Base-by-base conservation (phyloP, 129 eudicot species). In the Lactuca sativa region DNA sequence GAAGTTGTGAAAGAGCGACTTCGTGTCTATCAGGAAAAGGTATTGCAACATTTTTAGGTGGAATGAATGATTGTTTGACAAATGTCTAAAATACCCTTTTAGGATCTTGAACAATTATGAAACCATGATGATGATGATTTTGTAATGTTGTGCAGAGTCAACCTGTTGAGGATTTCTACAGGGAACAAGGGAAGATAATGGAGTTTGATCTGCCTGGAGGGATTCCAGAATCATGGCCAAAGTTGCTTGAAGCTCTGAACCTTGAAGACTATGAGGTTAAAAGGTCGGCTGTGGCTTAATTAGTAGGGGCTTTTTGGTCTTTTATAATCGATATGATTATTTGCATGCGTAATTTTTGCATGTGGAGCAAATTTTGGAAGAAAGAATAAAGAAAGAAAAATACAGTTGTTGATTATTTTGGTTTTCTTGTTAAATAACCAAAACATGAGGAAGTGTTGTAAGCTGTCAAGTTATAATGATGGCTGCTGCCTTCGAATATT, bases 121-220 rank as follows among this genome's bases (percentile, higher is more conserved):
- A 44, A 44, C 52, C 12, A 44, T 11, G 54, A 49, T 49, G 54
- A 10, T 36, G 80, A 34, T 52, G 61, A 38, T 49, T 51, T 30
- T 11, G 2, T 59, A n/a, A 75, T 59, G 65, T 66, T 67, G 59
- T 73, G 48, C 89, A 95, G 99, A 95, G 99, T 74, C 96, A 83
- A 51, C 99, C 99, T 0, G 95, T 95, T n/a, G 99, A 95, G 85
- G 97, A 82, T 32, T 95, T 79, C 57, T 95, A 95, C 66, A 82
- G 80, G 18, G 64, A 69, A 61, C 89, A 78, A 80, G 95, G 95
- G 47, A 95, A 95, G 61, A 43, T 95, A 73, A 71, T 95, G 82
- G 97, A 90, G 76, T 95, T 95, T 70, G 86, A 86, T 75, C 77
- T 95, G 17, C 99, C 99, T 16, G 99, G 99, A 76, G 99, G 99